Percentiles rank a stretch among this genome's conserved stretches.
phyloP scores from a whole-genome alignment of 2,329 filamentous ascomycete species.

The Mariannaea elegans region DNA sequence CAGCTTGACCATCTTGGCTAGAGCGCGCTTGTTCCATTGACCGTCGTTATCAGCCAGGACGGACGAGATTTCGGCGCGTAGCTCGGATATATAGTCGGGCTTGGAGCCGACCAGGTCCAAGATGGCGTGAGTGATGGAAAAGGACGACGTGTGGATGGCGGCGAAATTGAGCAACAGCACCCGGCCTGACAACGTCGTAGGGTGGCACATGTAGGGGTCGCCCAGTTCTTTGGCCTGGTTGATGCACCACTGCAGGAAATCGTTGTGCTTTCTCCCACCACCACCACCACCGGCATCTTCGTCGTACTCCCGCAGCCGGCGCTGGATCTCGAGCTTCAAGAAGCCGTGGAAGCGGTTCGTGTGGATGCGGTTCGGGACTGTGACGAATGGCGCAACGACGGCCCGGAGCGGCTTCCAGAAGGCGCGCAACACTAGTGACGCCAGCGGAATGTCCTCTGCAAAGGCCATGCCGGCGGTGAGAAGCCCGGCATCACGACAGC shows the following conservation, averaged over 20 bases:
- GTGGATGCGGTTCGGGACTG: slow-evolving; percentile 2
- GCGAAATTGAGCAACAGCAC: not conserved
- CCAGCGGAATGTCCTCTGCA: no score
- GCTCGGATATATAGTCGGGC: slow-evolving; percentile 51
- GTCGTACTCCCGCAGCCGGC: not conserved
- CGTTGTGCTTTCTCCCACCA: slow-evolving; percentile 2
- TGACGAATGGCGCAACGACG: no score
- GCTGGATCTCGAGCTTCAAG: not conserved
- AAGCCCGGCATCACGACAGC: no score
- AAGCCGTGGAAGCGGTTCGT: not conserved
- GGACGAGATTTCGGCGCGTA: slow-evolving; percentile 41
- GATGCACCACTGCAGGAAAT: slow-evolving; percentile 20
- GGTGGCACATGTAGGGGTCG: slow-evolving; percentile 37
- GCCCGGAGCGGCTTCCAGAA: no score
- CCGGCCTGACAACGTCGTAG: not conserved
- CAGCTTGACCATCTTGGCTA: slow-evolving; percentile 48
- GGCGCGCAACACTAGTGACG: no score
- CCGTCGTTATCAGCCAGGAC: slow-evolving; percentile 37
- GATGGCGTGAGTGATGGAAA: not conserved
- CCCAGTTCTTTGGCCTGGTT: slow-evolving; percentile 17
- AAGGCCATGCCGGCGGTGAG: no score
- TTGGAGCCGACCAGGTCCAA: not conserved
- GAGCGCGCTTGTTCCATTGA: slow-evolving; percentile 44
- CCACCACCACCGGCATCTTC: no score
- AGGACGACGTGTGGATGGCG: not conserved